Evolutionary conservation across 805 yeast genomes (phyloP), one percentile per base, ranked within the genome.

Genomic region (Priceomyces castillae): DNA sequence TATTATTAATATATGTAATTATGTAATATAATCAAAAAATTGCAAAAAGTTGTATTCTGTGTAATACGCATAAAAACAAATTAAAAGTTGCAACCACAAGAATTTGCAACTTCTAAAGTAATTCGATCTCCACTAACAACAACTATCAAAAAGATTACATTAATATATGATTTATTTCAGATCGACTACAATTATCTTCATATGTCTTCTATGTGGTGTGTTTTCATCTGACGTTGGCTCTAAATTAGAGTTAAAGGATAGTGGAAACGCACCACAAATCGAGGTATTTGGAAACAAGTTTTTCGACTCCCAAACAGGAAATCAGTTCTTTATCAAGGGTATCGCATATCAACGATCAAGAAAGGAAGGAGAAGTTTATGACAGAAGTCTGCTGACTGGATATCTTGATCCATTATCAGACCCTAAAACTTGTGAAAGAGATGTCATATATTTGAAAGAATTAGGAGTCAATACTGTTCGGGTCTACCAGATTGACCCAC

Each of bases 321-420:
- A 85, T 34, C 95, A 88, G 67, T 90, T 90, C 67, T 90, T 82
- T 65, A 77, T 90, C 57, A 83, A 81, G 57, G 97, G 97, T 52
- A 77, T 89, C 40, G 95, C 96, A 0, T 89, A 90, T 66, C 97
- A 90, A 67, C 81, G 84, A 35, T 77, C 82, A 52, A 73, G 81
- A 11, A 77, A 78, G 41, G 71, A 70, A 49, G 57, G 55, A 56
- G 54, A 60, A 56, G 20, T 39, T 49, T 28, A 28, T 28, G 31
- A 28, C 10, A 28, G 15, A 11, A 12, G 10, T 28, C 12, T n/a
- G 15, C 15, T 11, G n/a, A 46, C 57, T 16, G 52, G 61, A 10
- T 76, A 71, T 49, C 73, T 78, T 37, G 97, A 92, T 65, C 95
- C 97, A 1, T 71, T 92, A 55, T 85, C 89, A 3, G 86, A 87